Conservation (phyloP, 257 asterid species). For the Petunia secreta region DNA sequence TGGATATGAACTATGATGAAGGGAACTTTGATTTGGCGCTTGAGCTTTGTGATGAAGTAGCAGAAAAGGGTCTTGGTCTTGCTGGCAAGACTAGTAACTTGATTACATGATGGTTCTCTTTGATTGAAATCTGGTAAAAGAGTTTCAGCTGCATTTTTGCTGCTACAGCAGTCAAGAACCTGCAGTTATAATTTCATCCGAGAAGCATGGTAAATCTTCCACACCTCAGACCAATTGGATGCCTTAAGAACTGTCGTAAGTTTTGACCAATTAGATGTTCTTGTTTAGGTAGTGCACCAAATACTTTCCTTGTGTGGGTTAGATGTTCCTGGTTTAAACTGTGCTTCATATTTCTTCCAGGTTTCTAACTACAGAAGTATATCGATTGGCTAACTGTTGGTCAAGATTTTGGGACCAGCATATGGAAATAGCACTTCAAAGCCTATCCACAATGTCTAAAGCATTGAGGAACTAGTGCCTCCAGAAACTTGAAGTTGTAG, state of each 20-base stretch:
- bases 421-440: background rate
- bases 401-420: background rate
- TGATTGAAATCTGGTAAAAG: constrained; percentile 18
- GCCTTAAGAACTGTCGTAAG: background rate
- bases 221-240: background rate
- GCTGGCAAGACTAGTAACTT: constrained; percentile 37
- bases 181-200: background rate
- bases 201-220: background rate
- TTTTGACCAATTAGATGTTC: background rate
- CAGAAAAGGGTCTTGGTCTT: constrained; percentile 62
- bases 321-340: too few species aligned
- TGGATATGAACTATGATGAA: constrained; percentile 73
- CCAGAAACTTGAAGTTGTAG: background rate
- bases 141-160: background rate
- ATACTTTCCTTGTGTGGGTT: background rate
- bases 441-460: too few species aligned
- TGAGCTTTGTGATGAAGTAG: constrained; percentile 86
- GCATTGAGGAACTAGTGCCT: background rate
- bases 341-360: background rate
- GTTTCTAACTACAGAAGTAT: background rate
- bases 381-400: background rate
- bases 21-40: constrained; percentile 73
- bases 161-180: background rate
- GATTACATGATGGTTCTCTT: constrained; percentile 33
- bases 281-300: background rate